Percentiles rank a stretch among this genome's conserved stretches.
phyloP scores from a whole-genome alignment of 768 basidiomycete species.

The Rickenella mellea region DNA sequence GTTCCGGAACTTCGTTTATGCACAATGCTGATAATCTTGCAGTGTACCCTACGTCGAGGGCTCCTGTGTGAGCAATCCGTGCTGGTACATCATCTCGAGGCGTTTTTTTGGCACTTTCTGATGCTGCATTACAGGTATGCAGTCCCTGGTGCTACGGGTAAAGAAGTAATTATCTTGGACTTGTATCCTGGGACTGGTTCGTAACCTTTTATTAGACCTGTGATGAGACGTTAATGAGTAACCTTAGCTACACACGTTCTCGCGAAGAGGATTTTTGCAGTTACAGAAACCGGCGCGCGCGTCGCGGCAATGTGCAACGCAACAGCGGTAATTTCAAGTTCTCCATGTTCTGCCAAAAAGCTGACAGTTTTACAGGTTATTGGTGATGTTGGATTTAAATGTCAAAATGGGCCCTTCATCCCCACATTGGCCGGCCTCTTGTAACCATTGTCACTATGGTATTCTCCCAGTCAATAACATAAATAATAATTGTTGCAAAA shows the following conservation, averaged over 20 bases:
- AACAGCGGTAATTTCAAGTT: slow-evolving; percentile 26
- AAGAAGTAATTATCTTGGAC: slow-evolving; percentile 50
- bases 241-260: slow-evolving; percentile 36
- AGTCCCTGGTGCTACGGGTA: slow-evolving; percentile 44
- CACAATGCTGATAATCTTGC: slow-evolving; percentile 9
- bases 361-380: slow-evolving; percentile 22
- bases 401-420: slow-evolving; percentile 36
- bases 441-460: background rate
- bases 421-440: slow-evolving; percentile 23
- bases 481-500: too few species aligned
- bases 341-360: background rate
- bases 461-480: background rate
- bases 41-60: slow-evolving; percentile 43
- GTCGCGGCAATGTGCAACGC: slow-evolving; percentile 49
- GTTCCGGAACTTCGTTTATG: background rate
- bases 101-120: background rate
- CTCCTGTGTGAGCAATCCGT: slow-evolving; percentile 48
- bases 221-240: background rate
- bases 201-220: slow-evolving; percentile 5
- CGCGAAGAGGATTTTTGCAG: slow-evolving; percentile 36
- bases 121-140: slow-evolving; percentile 21
- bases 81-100: slow-evolving; percentile 31
- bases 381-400: slow-evolving; percentile 41
- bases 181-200: slow-evolving; percentile 45
- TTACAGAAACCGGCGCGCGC: slow-evolving; percentile 32